Base-by-base conservation (phyloP, 192 early-diverging fungal genomes). In the Bifiguratus adelaidae region DNA sequence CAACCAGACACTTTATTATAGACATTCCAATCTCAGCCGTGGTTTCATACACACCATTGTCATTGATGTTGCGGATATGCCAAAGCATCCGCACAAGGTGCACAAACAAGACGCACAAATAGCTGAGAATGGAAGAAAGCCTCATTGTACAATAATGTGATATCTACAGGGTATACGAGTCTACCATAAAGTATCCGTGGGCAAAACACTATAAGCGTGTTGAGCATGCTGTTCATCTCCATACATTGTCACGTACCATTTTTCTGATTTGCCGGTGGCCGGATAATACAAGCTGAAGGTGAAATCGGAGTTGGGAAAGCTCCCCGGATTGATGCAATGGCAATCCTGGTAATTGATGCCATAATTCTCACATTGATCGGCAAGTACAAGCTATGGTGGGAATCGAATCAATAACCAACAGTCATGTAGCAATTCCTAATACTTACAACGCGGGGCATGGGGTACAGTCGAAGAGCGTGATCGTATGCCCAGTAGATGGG, bases 281-380 rank as follows among this genome's bases (percentile, higher is more conserved):
- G 88, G 86, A 49, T 83, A 78, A 59, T 93, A 93, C 38, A 87
- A 75, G 79, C 85, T 47, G 73, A 70, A 68, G 52, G 78, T 48
- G 20, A 67, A 70, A 41, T 65, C 66, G 22, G 61, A 63, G 19
- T 57, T 65, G 4, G 68, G 50, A 33, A 76, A 73, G n/a, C 74
- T 70, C 2, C 70, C 65, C 2, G 91, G 91, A 55, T 96, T 93
- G 23, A 91, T 69, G 42, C 74, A 74, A 49, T 82, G 76, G 46
- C 84, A 85, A 2, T 71, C 79, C 44, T 88, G 80, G 55, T 91
- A 91, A 41, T 73, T 77, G 41, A 77, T 61, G 6, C 69, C 55
- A 44, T 90, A 96, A n/a, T 77, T 54, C 16, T 91, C 89, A 55
- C 80, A 87, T 46, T 74, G 71, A 58, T 96, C 92, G 2, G 91